These are phyloP conservation scores for Cryphonectria naterciae DNA, from an alignment of 2,329 filamentous ascomycete genomes.

Conservation along the genomic window DNA sequence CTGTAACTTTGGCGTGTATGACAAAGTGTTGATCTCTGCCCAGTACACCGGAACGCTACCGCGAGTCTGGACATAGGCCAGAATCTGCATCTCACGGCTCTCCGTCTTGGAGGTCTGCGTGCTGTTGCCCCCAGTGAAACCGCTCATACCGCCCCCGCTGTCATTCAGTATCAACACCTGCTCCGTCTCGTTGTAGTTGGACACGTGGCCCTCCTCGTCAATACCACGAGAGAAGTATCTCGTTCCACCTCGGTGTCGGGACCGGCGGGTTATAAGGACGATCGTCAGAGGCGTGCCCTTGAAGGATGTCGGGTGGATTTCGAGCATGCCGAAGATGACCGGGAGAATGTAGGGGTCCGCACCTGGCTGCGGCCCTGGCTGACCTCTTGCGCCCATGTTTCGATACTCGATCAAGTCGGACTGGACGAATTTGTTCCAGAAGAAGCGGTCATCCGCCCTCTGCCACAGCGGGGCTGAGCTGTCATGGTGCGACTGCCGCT, in stretches of 20 bases:
- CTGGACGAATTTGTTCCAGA: constrained; percentile 95
- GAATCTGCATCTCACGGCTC: constrained; percentile 79
- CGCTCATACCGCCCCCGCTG: constrained; percentile 70
- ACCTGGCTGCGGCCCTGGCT: constrained; percentile 71
- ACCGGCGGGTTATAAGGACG: constrained; percentile 84
- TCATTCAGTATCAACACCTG: constrained; percentile 92
- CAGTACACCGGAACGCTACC: constrained; percentile 96
- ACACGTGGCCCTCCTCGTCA: constrained; percentile 91
- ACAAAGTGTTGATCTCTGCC: constrained; percentile 92
- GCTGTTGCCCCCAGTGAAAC: constrained; percentile 76
- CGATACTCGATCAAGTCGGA: constrained; percentile 91
- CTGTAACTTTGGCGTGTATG: constrained; percentile 89
- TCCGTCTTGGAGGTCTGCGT: constrained; percentile 73
- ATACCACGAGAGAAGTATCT: constrained; percentile 94
- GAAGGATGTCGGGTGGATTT: constrained; percentile 84
- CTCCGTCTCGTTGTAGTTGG: constrained; percentile 99
- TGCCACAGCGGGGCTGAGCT: constrained; percentile 79
- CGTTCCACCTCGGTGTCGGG: constrained; percentile 85
- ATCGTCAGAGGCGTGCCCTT: constrained; percentile 85
- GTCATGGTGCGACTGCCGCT: constrained; percentile 83
- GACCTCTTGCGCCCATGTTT: constrained; percentile 62
- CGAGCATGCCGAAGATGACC: constrained; percentile 94
- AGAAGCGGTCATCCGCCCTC: constrained; percentile 94
- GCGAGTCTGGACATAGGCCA: constrained; percentile 95
- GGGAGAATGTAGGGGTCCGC: constrained; percentile 93